Percentiles rank a stretch among this genome's conserved stretches.
Evolutionary conservation across 1,139 yeast species (phyloP).

Genomic region (Yamadazyma conglobata): DNA sequence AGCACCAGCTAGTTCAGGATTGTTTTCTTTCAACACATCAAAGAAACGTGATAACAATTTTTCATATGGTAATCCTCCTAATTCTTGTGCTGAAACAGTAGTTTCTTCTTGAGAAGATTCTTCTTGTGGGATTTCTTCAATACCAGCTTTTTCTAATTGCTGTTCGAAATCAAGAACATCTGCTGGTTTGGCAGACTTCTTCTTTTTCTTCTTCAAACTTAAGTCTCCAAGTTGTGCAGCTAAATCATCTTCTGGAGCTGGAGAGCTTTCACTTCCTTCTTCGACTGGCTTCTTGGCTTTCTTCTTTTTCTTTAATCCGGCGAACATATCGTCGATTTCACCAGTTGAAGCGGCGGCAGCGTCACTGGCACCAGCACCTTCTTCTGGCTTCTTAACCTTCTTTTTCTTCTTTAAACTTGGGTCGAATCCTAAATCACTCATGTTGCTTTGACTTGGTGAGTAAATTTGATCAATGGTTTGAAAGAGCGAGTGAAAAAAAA

Average conservation of each 20-base stretch:
- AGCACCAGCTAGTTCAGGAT: conserved; percentile 98
- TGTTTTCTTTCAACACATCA: conserved; percentile 79
- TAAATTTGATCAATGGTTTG: conserved; percentile 7
- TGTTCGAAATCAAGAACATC: conserved; percentile 80
- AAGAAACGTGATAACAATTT: conserved; percentile 81
- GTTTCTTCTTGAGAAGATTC: conserved; percentile 18
- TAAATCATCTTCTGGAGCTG: conserved; percentile 51
- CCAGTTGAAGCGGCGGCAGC: conserved; percentile 30
- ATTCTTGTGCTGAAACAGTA: conserved; percentile 16
- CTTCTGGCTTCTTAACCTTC: conserved; percentile 55
- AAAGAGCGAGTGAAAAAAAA: conserved; percentile 10
- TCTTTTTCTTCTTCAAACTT: conserved; percentile 83
- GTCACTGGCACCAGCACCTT: conserved; percentile 29
- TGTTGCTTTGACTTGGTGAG: conserved; percentile 13
- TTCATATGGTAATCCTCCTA: conserved; percentile 59
- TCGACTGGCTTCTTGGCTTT: conserved; percentile 43
- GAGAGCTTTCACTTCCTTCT: conserved; percentile 30
- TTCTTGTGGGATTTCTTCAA: conserved; percentile 48
- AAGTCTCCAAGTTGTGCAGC: conserved; percentile 69
- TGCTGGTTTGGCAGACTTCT: conserved; percentile 58
- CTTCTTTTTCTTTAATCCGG: conserved; percentile 55
- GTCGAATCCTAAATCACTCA: conserved; percentile 72
- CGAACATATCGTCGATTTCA: conserved; percentile 47
- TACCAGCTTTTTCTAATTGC: conserved; percentile 87
- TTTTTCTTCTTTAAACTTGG: conserved; percentile 83